Evolutionary conservation across 1,139 yeast genomes (phyloP).

Genomic region (Wickerhamomyces sp.): DNA sequence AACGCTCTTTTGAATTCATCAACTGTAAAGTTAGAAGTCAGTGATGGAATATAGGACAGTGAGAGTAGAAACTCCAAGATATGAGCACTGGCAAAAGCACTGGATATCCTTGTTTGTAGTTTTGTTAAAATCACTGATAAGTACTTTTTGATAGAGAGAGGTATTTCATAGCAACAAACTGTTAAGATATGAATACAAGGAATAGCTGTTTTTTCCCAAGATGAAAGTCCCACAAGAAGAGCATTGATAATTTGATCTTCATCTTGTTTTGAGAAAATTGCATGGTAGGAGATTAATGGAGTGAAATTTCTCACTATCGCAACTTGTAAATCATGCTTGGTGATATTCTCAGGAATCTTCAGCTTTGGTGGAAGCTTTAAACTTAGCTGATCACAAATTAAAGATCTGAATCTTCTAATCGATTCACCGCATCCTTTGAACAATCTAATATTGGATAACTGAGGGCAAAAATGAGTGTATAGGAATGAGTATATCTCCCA

Average conservation of each 20-base stretch:
- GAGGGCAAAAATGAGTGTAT: conserved; percentile 70
- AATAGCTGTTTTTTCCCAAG: conserved; percentile 77
- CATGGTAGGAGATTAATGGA: conserved; percentile 63
- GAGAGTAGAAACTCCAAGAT: conserved; percentile 72
- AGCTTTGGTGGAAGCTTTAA: conserved; percentile 43
- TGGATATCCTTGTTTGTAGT: conserved; percentile 71
- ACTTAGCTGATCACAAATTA: conserved; percentile 60
- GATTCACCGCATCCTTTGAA: conserved; percentile 44
- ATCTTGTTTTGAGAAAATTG: conserved; percentile 52
- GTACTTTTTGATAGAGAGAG: conserved; percentile 65
- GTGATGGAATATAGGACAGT: conserved; percentile 59
- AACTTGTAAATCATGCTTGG: conserved; percentile 63
- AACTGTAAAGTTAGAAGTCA: conserved; percentile 67
- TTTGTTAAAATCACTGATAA: conserved; percentile 61
- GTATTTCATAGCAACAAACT: conserved; percentile 77
- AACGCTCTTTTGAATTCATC: conserved; percentile 79
- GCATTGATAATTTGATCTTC: conserved; percentile 68
- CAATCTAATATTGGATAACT: conserved; percentile 57
- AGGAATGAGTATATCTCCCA: conserved; percentile 73
- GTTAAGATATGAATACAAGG: conserved; percentile 76
- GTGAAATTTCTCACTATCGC: conserved; percentile 64
- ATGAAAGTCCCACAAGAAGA: conserved; percentile 57
- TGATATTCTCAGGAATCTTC: conserved; percentile 40
- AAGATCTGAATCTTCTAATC: conserved; percentile 41
- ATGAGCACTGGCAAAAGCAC: conserved; percentile 65